Evolutionary conservation across 768 basidiomycete species (phyloP).

Genomic region (Leucosporidium yakuticum): DNA sequence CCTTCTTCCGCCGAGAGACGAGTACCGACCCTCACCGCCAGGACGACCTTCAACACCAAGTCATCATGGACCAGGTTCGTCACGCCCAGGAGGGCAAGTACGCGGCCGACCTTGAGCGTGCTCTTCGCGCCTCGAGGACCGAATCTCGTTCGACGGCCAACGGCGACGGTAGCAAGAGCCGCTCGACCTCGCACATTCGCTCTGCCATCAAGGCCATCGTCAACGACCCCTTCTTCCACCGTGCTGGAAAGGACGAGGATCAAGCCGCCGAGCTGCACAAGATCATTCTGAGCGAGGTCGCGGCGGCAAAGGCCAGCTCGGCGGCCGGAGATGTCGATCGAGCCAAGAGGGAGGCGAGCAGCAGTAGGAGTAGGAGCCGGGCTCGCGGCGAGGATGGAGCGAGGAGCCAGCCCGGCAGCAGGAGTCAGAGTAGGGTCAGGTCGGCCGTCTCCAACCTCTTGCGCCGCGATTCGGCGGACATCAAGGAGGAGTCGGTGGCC

Average conservation of each 20-base stretch:
- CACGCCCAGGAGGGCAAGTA: constrained; percentile 5
- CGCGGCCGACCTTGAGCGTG: constrained; percentile 3
- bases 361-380: neutral
- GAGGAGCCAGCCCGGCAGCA: neutral
- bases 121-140: neutral
- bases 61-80: neutral
- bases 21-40: neutral
- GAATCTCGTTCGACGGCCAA: neutral
- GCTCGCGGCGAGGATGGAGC: neutral
- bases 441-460: neutral
- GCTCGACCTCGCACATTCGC: neutral
- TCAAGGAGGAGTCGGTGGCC: neutral
- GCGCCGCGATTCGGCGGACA: neutral
- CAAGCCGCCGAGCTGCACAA: constrained; percentile 1
- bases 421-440: constrained; percentile 2
- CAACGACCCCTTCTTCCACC: constrained; percentile 13
- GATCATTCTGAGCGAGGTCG: constrained; percentile 8
- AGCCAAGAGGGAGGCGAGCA: neutral
- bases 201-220: constrained; percentile 1
- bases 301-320: neutral
- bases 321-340: neutral
- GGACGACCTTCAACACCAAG: constrained; percentile 2
- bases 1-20: constrained; percentile 4
- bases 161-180: neutral
- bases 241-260: constrained; percentile 3